Evolutionary conservation across 148 eudicot species (phyloP).

Genomic region (Amaranthus palmeri): DNA sequence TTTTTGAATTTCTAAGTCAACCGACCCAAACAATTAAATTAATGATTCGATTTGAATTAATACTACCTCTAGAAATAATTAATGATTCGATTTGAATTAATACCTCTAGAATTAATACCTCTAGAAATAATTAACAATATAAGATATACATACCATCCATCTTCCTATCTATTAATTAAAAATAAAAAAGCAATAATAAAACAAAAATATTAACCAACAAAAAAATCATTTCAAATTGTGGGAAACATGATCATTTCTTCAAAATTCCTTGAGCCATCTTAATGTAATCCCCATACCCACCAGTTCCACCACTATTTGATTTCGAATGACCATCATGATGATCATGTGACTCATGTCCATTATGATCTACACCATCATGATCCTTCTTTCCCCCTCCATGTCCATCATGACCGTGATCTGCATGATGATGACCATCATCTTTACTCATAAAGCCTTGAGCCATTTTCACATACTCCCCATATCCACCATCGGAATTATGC

Average conservation of each 20-base stretch:
- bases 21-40: no score
- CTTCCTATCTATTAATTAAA: no score
- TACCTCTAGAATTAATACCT: no score
- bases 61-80: no score
- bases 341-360: no score
- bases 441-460: conserved; percentile 12
- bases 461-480: conserved; percentile 11
- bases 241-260: not conserved
- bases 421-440: not conserved
- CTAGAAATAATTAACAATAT: no score
- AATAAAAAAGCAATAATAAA: no score
- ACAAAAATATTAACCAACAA: not conserved
- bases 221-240: not conserved
- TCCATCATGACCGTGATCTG: not conserved
- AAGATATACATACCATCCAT: no score
- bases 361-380: not conserved
- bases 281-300: conserved; percentile 19
- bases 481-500: conserved; percentile 4
- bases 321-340: no score
- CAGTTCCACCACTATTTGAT: conserved; percentile 8
- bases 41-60: no score
- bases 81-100: no score
- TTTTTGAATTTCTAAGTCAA: no score
- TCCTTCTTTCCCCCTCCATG: not conserved
- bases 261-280: conserved; percentile 32